Percentiles rank a stretch among this genome's conserved stretches.
Conservation (phyloP, 2,329 filamentous ascomycete species). For the Dactylonectria macrodidyma region DNA sequence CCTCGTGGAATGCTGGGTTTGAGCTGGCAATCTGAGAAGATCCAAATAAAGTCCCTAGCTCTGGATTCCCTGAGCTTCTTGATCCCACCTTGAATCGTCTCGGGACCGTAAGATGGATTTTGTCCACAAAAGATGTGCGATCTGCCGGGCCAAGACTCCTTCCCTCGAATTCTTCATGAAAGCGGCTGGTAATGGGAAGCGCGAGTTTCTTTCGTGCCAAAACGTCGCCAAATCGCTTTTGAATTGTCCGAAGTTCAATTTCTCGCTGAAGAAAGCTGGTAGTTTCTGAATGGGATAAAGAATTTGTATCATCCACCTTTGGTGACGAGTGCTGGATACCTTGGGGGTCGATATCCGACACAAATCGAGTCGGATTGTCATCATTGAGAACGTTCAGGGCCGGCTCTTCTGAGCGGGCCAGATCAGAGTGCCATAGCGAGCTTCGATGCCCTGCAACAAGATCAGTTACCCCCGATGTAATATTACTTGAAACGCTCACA, state of each 20-base stretch:
- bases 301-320: conserved; percentile 15
- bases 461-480: background rate
- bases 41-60: background rate
- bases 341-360: background rate
- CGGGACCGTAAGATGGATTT: conserved; percentile 54
- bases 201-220: conserved; percentile 49
- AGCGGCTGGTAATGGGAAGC: conserved; percentile 54
- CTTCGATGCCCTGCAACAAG: conserved; percentile 42
- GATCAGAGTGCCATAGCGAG: conserved; percentile 31
- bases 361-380: background rate
- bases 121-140: conserved; percentile 53
- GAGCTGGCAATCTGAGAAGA: background rate
- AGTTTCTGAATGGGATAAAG: conserved; percentile 52
- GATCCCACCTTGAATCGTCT: conserved; percentile 47
- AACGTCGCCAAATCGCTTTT: conserved; percentile 58
- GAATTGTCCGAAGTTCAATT: conserved; percentile 55
- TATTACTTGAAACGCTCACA: conserved; percentile 43
- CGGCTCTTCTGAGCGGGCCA: conserved; percentile 41
- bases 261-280: conserved; percentile 57
- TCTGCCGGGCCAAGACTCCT: conserved; percentile 18
- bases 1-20: background rate
- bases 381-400: conserved; percentile 47
- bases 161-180: conserved; percentile 56
- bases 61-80: background rate
- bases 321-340: background rate